Base-by-base conservation (phyloP, 73 alveolate genomes). In the Paramecium biaurelia region DNA sequence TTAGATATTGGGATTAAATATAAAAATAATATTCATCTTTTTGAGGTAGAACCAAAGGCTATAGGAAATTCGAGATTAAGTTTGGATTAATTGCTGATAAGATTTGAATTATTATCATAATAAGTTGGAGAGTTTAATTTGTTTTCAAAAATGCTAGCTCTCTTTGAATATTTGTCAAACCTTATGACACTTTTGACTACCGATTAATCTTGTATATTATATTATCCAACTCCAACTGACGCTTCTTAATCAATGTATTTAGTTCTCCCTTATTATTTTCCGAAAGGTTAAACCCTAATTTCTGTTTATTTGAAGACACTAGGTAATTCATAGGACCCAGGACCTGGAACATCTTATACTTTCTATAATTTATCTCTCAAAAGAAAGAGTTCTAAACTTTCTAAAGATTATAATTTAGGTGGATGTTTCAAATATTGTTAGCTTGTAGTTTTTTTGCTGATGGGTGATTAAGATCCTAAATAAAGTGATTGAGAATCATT, bases 41-140 rank as follows among this genome's bases (percentile, higher is more conserved):
- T 72, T 34, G 86, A 72, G 2, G 59, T 72, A 28, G 86, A 35
- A 34, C 86, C 86, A 72, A 72, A 72, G 10, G 45, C 86, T 1
- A 38, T 23, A 4, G 86, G 86, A 72, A 72, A 72, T 72, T 72
- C 86, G 84, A 63, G 84, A 63, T 63, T 63, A 14, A 63, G 49
- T 63, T 63, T 63, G 7, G 84, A 30, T 63, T 63, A 49, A 63
- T 63, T 63, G 20, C 49, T 26, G 5, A 63, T 63, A 32, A 63
- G 84, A 72, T 32, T 72, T 35, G 53, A 28, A 28, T 30, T 21
- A 72, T 21, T 38, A 72, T 72, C 86, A 35, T 72, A 72, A 72
- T 35, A 72, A 0, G 86, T 72, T 72, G 86, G 86, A 72, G 58
- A 35, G 38, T 72, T 72, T 37, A 4, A 53, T 18, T 72, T 72